Evolutionary conservation across 441 rosid genomes (phyloP).

Genomic region (Erysimum pusillum): DNA sequence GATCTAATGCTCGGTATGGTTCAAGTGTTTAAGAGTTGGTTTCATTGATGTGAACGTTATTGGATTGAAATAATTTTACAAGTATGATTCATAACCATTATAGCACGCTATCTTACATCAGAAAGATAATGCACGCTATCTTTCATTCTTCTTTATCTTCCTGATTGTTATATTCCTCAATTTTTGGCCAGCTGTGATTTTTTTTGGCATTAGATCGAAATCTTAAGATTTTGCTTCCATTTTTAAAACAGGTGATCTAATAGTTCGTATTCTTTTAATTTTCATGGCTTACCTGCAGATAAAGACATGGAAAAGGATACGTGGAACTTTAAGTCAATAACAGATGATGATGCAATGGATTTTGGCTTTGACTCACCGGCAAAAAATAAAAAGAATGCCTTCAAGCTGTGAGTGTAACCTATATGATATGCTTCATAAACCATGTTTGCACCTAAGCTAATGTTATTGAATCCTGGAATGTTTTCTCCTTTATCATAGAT

Average conservation of each 20-base stretch:
- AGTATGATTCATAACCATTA: conserved; percentile 8
- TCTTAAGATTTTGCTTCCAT: conserved; percentile 23
- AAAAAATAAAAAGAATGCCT: conserved; percentile 66
- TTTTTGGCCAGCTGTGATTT: neutral
- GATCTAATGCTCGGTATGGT: conserved; percentile 62
- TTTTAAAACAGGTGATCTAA: conserved; percentile 1
- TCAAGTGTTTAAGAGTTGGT: conserved; percentile 15
- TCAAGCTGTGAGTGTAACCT: conserved; percentile 68
- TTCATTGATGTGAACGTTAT: conserved; percentile 18
- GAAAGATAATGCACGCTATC: conserved; percentile 21
- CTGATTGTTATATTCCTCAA: conserved; percentile 6
- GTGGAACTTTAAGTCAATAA: conserved; percentile 78
- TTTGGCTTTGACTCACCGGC: conserved; percentile 66
- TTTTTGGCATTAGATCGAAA: conserved; percentile 22
- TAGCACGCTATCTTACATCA: neutral
- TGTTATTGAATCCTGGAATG: conserved; percentile 11
- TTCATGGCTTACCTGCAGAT: conserved; percentile 54
- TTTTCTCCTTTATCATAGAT: conserved; percentile 6
- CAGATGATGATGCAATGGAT: conserved; percentile 74
- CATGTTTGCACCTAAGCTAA: neutral
- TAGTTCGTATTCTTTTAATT: conserved; percentile 4
- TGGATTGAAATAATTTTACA: neutral
- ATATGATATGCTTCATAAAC: conserved; percentile 31
- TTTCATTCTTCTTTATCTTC: conserved; percentile 14
- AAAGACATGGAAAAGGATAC: conserved; percentile 80